Evolutionary conservation across 345 rosid species (phyloP).

Genomic region (Lepidium didymum): DNA sequence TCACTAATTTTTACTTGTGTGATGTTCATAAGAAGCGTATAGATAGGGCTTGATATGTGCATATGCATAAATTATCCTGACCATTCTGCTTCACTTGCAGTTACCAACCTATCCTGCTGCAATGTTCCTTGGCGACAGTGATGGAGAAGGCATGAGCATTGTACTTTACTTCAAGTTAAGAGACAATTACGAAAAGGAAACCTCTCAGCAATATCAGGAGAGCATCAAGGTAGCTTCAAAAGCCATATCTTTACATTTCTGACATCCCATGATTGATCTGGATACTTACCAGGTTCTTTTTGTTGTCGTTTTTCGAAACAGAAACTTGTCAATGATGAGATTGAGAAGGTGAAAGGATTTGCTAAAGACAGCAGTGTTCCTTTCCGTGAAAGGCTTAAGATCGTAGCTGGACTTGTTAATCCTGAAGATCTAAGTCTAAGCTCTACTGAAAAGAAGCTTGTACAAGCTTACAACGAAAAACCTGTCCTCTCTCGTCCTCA

Average conservation of each 20-base stretch:
- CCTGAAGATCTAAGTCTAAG: slow-evolving; percentile 73
- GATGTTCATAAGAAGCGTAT: neutral
- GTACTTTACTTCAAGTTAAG: slow-evolving; percentile 69
- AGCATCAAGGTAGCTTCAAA: slow-evolving; percentile 50
- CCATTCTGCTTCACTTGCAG: slow-evolving; percentile 32
- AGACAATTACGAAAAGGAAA: slow-evolving; percentile 53
- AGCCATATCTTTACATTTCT: neutral
- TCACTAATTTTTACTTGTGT: neutral
- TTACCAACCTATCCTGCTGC: slow-evolving; percentile 90
- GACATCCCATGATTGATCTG: neutral
- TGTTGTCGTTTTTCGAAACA: slow-evolving; percentile 11
- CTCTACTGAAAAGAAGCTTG: slow-evolving; percentile 78
- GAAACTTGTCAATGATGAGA: slow-evolving; percentile 81
- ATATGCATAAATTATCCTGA: neutral
- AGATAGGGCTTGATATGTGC: neutral
- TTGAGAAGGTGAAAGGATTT: slow-evolving; percentile 82
- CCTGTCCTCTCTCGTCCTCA: slow-evolving; percentile 98
- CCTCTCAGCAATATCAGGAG: slow-evolving; percentile 61
- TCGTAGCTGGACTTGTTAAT: slow-evolving; percentile 73
- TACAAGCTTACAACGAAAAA: slow-evolving; percentile 79
- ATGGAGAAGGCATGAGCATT: slow-evolving; percentile 96
- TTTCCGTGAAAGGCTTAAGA: slow-evolving; percentile 87
- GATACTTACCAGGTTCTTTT: neutral
- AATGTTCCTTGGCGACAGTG: slow-evolving; percentile 77
- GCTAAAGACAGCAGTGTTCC: slow-evolving; percentile 65